phyloP scores from a whole-genome alignment of 225 moss, liverwort and hornwort genomes.

The Pseudoscleropodium purum region DNA sequence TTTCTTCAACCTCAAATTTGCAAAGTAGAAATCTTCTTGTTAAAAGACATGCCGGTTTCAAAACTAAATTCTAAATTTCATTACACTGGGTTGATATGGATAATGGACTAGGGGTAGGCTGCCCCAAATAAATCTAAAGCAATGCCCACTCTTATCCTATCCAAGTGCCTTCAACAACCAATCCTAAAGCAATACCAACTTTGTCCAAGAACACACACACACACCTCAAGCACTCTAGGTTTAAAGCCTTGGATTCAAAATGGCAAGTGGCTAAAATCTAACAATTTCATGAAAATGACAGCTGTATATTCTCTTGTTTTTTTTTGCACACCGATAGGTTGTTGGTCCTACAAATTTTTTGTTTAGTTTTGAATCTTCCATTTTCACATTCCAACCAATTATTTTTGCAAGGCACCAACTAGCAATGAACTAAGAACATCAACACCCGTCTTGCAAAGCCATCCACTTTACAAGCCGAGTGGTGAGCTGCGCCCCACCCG shows the following conservation, averaged over 20 bases:
- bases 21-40: fast-evolving
- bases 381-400: not conserved
- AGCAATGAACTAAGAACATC: not conserved
- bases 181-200: not conserved
- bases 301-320: too few relatives aligned
- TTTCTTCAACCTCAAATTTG: not conserved
- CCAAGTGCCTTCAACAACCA: not conserved
- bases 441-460: too few relatives aligned
- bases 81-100: fast-evolving
- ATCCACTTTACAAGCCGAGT: too few relatives aligned
- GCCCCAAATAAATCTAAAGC: not conserved
- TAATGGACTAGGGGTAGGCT: fast-evolving
- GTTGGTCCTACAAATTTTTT: not conserved
- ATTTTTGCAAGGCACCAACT: not conserved
- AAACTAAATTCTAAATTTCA: not conserved
- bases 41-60: fast-evolving
- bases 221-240: fast-evolving
- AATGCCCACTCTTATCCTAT: fast-evolving
- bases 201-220: not conserved
- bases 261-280: fast-evolving
- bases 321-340: not conserved
- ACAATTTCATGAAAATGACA: not conserved
- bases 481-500: too few relatives aligned
- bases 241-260: not conserved
- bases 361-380: not conserved